These are phyloP conservation scores for Xylaria sp. DNA, from an alignment of 2,329 filamentous ascomycete species.

Conservation along the genomic window DNA sequence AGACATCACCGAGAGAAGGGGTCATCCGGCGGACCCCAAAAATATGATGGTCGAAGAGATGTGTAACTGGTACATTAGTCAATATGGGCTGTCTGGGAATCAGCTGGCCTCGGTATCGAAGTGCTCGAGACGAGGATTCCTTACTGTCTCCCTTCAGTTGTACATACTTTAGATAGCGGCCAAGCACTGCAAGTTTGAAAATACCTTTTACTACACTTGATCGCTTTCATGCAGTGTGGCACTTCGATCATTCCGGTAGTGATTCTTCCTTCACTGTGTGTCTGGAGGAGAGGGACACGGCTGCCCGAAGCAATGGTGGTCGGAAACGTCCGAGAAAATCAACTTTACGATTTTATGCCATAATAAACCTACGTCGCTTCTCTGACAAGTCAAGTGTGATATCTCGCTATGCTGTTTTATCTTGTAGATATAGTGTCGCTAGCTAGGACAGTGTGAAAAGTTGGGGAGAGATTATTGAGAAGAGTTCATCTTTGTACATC, in stretches of 20 bases:
- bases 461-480: no score
- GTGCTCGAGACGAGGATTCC: slow-evolving; percentile 44
- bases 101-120: slow-evolving; percentile 42
- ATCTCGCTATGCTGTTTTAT: no score
- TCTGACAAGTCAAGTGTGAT: no score
- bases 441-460: no score
- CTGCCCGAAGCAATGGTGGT: no score
- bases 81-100: slow-evolving; percentile 33
- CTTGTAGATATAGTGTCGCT: no score
- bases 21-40: slow-evolving; percentile 1
- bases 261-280: background rate
- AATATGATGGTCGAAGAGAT: slow-evolving; percentile 21
- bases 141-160: slow-evolving; percentile 33
- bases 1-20: slow-evolving; percentile 12
- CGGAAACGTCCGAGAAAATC: no score
- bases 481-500: no score
- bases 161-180: slow-evolving; percentile 38
- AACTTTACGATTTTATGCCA: no score
- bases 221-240: background rate
- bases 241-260: no score
- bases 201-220: slow-evolving; percentile 22
- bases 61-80: slow-evolving; percentile 28
- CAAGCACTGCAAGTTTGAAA: slow-evolving; percentile 24
- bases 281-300: background rate
- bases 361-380: no score